phyloP scores from a whole-genome alignment of 148 eudicot species.

The Hydrangea macrophylla region DNA sequence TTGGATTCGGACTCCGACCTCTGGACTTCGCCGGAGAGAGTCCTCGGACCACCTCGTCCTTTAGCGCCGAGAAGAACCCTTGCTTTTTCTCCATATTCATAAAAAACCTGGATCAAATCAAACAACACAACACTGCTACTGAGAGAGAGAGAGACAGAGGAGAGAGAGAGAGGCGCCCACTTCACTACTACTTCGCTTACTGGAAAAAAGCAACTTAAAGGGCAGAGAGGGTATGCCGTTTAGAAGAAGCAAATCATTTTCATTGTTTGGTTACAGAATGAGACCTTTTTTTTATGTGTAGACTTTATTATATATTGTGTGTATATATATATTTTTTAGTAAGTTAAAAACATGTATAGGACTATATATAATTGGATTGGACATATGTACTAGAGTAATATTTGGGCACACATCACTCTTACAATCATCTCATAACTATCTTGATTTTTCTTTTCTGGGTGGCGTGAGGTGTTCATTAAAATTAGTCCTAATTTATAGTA shows the following conservation, averaged over 20 bases:
- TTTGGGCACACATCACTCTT: too few relatives aligned
- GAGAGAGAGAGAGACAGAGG: not conserved
- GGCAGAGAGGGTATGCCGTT: conserved; percentile 16
- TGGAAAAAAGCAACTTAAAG: not conserved
- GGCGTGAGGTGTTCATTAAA: too few relatives aligned
- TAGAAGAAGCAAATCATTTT: conserved; percentile 15
- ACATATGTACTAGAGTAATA: too few relatives aligned
- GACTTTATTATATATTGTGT: not conserved
- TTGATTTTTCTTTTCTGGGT: too few relatives aligned
- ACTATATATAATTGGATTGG: not conserved
- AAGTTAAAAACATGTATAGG: not conserved
- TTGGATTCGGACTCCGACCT: conserved; percentile 5
- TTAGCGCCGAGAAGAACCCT: conserved; percentile 35
- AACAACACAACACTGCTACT: not conserved
- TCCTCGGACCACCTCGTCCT: conserved; percentile 34
- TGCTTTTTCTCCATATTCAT: conserved; percentile 38
- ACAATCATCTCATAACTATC: too few relatives aligned
- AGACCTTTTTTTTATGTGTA: too few relatives aligned
- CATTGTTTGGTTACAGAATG: too few relatives aligned
- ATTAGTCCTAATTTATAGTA: too few relatives aligned
- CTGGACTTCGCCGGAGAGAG: conserved; percentile 35
- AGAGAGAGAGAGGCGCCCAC: not conserved
- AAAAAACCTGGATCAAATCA: too few relatives aligned
- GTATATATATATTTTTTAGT: too few relatives aligned
- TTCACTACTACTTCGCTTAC: not conserved